These are phyloP conservation scores for Penicillium coprophilum DNA, from an alignment of 495 filamentous ascomycete species.

Conservation along the genomic window DNA sequence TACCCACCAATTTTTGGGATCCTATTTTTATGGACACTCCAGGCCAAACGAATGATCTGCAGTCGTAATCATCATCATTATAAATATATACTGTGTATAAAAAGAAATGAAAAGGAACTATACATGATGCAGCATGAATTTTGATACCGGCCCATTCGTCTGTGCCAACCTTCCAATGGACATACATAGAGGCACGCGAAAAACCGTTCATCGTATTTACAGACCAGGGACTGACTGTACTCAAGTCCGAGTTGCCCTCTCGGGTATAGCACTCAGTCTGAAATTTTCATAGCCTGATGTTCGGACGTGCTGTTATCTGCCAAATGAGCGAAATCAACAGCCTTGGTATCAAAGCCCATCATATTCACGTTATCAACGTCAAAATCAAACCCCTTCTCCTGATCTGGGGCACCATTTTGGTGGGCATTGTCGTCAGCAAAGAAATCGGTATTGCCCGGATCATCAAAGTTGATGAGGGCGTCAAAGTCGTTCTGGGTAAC, in stretches of 20 bases:
- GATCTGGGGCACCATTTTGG: constrained; percentile 7
- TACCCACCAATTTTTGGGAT: constrained; percentile 47
- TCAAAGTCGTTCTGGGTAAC: constrained; percentile 53
- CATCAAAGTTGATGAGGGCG: constrained; percentile 50
- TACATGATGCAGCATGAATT: constrained; percentile 10
- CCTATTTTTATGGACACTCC: constrained; percentile 34
- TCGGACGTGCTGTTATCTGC: constrained; percentile 13
- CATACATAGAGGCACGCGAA: neutral
- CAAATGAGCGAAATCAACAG: constrained; percentile 28
- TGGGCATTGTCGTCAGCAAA: constrained; percentile 33
- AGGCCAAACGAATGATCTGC: constrained; percentile 4
- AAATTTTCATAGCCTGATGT: neutral
- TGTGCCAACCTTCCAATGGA: neutral
- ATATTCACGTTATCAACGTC: constrained; percentile 29
- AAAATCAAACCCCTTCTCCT: constrained; percentile 29
- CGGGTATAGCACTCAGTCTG: neutral
- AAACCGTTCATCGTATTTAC: neutral
- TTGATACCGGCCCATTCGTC: neutral
- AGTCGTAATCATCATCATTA: constrained; percentile 17
- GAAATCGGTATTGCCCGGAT: constrained; percentile 39
- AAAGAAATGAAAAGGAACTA: constrained; percentile 4
- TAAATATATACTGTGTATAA: constrained; percentile 14
- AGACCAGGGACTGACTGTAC: neutral
- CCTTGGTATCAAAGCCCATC: constrained; percentile 35
- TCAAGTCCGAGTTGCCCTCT: neutral